Base-by-base conservation (phyloP, 257 asterid species). In the Thymus quinquecostatus region DNA sequence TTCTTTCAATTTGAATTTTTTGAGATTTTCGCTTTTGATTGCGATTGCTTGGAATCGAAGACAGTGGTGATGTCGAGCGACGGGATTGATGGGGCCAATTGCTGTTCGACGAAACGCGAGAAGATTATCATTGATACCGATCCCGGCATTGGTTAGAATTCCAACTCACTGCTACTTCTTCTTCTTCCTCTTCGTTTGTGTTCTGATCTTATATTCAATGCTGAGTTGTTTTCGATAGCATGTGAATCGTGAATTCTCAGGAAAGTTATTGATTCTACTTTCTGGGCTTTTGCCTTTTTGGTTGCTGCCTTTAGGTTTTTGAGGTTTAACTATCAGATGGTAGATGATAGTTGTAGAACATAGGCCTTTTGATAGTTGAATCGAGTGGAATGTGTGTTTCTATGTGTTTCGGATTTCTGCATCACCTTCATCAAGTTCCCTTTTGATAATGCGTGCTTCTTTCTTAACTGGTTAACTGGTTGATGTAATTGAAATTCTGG, bases 91-190 rank as follows among this genome's bases (percentile, higher is more conserved):
- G 84, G 81, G 30, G 50, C 60, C 21, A 48, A 75, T 67, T 38
- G 72, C 10, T 66, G 69, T 32, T 50, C 51, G 38, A 77, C 65
- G 68, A 79, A 70, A 60, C 71, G 71, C 48, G 83, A 86, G 27
- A 86, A 86, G 84, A 33, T 84, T 65, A 80, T 86, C 29, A 86
- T 86, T 60, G 92, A 86, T 61, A 86, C 92, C 30, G 92, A 86
- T 84, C 92, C 92, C 51, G 92, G 92, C 53, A 86, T 86, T 66
- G 92, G 92, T 86, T 69, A 69, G 79, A 64, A 58, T 36, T 53
- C 49, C 5, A 45, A 34, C 8, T 76, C 64, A 47, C 67, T 34
- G n/a, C n/a, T n/a, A 41, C 44, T 67, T 47, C 50, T 2, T 2
- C 48, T 68, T 41, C 36, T 70, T 45, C 54, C 0, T 9, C 53